Evolutionary conservation across 306 rosid species (phyloP), one percentile per base, ranked within the genome.

Genomic region (Glycine soja): DNA sequence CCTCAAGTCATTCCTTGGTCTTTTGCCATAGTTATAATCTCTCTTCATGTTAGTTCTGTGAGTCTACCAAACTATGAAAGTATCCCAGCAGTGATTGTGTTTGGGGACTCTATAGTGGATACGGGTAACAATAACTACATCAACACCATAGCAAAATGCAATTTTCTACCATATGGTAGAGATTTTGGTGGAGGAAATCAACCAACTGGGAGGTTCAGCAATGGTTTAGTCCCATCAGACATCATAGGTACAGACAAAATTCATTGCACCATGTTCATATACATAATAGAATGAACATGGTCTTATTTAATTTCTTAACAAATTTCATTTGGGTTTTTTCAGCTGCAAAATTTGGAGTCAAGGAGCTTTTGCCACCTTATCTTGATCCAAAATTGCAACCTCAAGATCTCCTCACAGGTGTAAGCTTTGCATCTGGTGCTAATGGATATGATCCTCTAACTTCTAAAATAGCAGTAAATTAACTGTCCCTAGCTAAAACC

Each of bases 31-130:
- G 52, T 52, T 32, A 63, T 67, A 12, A 71, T 74, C 82, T 68
- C 24, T 54, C 72, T 32, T 11, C 13, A 65, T 63, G 72, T 30
- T 45, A 46, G n/a, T 70, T 85, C 58, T 12, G 57, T 50, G 8
- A 59, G 66, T 51, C 69, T 88, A 34, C 83, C 86, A 13, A 69
- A 50, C 40, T 82, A 87, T 16, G 87, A 88, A 85, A 87, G 76
- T 13, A 75, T 90, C 7, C 89, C 98, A 0, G 94, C 97, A 61
- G 10, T 94, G 16, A 56, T 90, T 58, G 88, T 85, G 14, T 92
- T 92, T 75, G 95, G 98, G 75, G 98, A 92, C 80, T 94, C 98
- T 0, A 80, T 89, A 38, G 84, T 94, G 13, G 97, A 94, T 76
- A 47, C 97, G 0, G 97, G 97, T 34, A 94, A 92, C 80, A 94